Evolutionary conservation across 2,329 filamentous ascomycete species (phyloP), one percentile per base, ranked within the genome.

Genomic region (Monilinia fructigena): DNA sequence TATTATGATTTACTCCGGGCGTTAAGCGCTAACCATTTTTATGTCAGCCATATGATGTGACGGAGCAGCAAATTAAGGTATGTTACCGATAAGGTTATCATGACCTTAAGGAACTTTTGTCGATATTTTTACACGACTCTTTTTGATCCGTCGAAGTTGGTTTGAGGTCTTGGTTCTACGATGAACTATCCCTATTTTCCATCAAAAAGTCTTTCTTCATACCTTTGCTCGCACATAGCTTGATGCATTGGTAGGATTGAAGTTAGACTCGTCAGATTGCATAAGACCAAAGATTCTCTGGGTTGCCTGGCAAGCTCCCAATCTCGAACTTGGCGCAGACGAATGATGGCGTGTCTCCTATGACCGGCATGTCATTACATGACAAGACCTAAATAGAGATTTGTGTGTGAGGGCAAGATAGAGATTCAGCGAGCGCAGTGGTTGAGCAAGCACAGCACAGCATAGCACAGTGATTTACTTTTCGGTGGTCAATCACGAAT

Each of bases 31-130:
- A 70, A 71, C 52, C 42, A 56, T 35, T 47, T 47, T 55, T 23
- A 58, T 73, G 14, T 42, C 56, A 98, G 92, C 95, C 95, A 79
- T 89, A 89, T 83, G 95, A 99, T 88, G 93, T 99, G 80, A 92
- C 88, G 82, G 94, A 98, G 86, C 83, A 83, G 83, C 92, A 96
- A 89, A 96, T 99, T 84, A 98, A 99, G 95, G 95, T 99, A 99
- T 96, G 95, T 99, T 93, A 90, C 93, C 88, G 84, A 86, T 90
- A 84, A 89, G 89, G 88, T 86, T 81, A 77, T 80, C 81, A 78
- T 80, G 77, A 80, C 83, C 87, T 84, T 84, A 84, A 61, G 58
- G 86, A 87, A 87, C 85, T 90, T 88, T 85, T 81, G 83, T 85
- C 84, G 86, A 87, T 86, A 84, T 89, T 87, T 85, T 81, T 85